Conservation (phyloP, 345 rosid species). For the Erysimum cheiranthoides region DNA sequence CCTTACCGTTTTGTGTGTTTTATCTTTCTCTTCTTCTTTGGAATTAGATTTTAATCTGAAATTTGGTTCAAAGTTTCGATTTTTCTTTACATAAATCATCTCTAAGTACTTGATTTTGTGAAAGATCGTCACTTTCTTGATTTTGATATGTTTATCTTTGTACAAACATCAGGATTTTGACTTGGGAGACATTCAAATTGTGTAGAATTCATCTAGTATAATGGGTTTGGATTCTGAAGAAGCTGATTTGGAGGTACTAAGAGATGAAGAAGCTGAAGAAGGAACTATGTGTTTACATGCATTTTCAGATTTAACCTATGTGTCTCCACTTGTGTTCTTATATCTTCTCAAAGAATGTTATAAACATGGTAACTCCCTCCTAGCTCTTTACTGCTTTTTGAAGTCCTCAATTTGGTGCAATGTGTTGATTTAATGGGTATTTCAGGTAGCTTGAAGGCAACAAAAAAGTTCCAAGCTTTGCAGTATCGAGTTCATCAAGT, state of each 20-base stretch:
- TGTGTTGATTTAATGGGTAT: background rate
- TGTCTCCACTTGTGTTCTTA: conserved; percentile 76
- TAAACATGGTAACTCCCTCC: conserved; percentile 57
- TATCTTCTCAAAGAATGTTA: conserved; percentile 84
- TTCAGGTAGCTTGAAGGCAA: conserved; percentile 77
- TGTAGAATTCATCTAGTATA: conserved; percentile 3
- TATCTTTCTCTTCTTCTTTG: background rate
- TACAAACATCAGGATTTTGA: conserved; percentile 12
- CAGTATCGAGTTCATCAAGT: conserved; percentile 70
- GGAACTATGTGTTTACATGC: conserved; percentile 59
- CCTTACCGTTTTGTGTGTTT: background rate
- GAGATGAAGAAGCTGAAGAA: conserved; percentile 21
- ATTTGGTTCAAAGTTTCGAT: background rate
- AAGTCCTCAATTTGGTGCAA: background rate
- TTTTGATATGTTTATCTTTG: conserved; percentile 15
- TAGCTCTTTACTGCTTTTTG: conserved; percentile 8
- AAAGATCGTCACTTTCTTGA: background rate
- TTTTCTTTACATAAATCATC: background rate
- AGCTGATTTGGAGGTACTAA: conserved; percentile 38
- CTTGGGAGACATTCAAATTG: conserved; percentile 15
- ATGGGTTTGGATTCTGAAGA: conserved; percentile 59
- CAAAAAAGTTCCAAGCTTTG: conserved; percentile 73
- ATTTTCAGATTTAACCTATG: conserved; percentile 63
- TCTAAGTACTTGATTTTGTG: background rate
- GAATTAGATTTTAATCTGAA: background rate